phyloP scores from a whole-genome alignment of 257 asterid species.

The Plantago elongata region DNA sequence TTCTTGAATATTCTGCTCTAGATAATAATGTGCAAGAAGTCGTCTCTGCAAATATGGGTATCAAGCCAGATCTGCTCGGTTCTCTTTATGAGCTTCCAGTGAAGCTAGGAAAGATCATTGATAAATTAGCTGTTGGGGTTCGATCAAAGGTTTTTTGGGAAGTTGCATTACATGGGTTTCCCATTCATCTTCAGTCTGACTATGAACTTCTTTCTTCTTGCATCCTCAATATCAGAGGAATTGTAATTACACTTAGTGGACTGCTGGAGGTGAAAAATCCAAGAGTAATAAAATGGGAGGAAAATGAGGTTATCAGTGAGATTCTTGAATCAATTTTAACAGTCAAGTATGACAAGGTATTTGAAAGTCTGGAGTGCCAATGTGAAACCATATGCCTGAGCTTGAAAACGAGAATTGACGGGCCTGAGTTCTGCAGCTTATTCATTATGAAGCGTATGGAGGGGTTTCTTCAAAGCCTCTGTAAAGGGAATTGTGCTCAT shows the following conservation, averaged over 20 bases:
- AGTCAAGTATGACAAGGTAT: constrained; percentile 72
- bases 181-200: constrained; percentile 47
- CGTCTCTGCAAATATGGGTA: constrained; percentile 50
- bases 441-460: constrained; percentile 76
- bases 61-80: constrained; percentile 40
- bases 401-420: constrained; percentile 56
- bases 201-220: constrained; percentile 74
- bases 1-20: constrained; percentile 56
- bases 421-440: constrained; percentile 61
- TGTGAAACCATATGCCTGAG: constrained; percentile 55
- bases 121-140: constrained; percentile 53
- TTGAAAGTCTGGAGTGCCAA: constrained; percentile 55
- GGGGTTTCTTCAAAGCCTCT: constrained; percentile 47
- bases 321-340: constrained; percentile 67
- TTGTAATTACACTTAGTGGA: constrained; percentile 50
- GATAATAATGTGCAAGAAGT: constrained; percentile 54
- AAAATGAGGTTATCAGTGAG: constrained; percentile 44
- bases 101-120: constrained; percentile 43
- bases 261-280: constrained; percentile 51
- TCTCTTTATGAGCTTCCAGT: constrained; percentile 54
- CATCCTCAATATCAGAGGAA: constrained; percentile 59
- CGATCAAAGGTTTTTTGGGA: constrained; percentile 70
- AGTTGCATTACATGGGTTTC: constrained; percentile 76
- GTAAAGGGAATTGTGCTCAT: constrained; percentile 39
- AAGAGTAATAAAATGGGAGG: constrained; percentile 43